Percentiles rank a stretch among this genome's conserved stretches.
These are phyloP conservation scores for Acanthamoeba triangularis DNA, from an alignment of 208 protist genomes.

Conservation along the genomic window DNA sequence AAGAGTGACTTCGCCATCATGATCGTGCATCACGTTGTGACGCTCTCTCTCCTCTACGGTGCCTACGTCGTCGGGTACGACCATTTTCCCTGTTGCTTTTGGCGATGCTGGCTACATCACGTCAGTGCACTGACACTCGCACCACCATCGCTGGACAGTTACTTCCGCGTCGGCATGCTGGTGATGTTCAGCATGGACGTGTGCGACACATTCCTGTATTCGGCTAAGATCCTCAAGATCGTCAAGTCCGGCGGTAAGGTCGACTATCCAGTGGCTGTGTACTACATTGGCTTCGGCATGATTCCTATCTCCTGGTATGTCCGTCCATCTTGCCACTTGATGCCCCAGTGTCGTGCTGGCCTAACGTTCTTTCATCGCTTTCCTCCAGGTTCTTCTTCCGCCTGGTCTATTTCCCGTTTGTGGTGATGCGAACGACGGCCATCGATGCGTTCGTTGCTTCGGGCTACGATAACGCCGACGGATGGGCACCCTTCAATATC, in stretches of 20 bases:
- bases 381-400: background rate
- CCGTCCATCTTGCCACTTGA: background rate
- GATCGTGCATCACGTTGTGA: slow-evolving; percentile 65
- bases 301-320: background rate
- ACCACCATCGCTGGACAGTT: background rate
- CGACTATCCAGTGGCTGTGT: background rate
- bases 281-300: slow-evolving; percentile 45
- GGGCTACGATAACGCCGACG: background rate
- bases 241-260: slow-evolving; percentile 3
- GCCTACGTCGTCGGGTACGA: slow-evolving; percentile 26
- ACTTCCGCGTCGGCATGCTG: slow-evolving; percentile 72
- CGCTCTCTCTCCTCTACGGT: slow-evolving; percentile 33
- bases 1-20: slow-evolving; percentile 69
- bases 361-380: background rate
- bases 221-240: slow-evolving; percentile 14
- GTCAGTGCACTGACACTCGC: background rate
- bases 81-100: background rate
- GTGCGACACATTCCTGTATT: slow-evolving; percentile 18
- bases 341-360: background rate
- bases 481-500: background rate
- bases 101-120: background rate
- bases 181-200: slow-evolving; percentile 70
- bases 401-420: slow-evolving; percentile 40
- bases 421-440: slow-evolving; percentile 37
- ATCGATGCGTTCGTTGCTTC: background rate